A percentile compares a stretch with the other conserved stretches of the same genome.
phyloP scores from a whole-genome alignment of 305 asterid genomes.

The Rubia tinctorum region DNA sequence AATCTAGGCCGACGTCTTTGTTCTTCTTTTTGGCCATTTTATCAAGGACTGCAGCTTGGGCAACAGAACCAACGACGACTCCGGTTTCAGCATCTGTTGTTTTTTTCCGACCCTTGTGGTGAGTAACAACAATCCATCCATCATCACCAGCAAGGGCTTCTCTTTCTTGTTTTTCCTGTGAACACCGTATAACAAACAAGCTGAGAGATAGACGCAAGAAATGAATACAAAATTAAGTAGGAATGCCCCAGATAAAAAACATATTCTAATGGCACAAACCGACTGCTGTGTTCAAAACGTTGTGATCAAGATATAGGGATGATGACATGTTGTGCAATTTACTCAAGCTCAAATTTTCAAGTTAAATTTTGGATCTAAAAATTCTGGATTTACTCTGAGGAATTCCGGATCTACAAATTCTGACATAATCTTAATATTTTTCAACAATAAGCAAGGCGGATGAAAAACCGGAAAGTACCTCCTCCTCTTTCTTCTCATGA shows the following conservation, averaged over 20 bases:
- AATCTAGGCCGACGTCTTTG: slow-evolving; percentile 60
- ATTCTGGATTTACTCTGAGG: not conserved
- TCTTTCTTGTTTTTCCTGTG: slow-evolving; percentile 71
- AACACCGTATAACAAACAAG: slow-evolving; percentile 10
- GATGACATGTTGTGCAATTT: not conserved
- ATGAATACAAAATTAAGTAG: not conserved
- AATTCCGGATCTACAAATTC: not conserved
- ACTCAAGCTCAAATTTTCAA: not conserved
- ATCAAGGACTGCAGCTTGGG: slow-evolving; percentile 77
- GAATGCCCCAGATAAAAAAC: not conserved
- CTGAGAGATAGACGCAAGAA: slow-evolving; percentile 3
- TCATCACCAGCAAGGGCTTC: slow-evolving; percentile 84
- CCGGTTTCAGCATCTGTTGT: slow-evolving; percentile 84
- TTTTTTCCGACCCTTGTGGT: slow-evolving; percentile 93
- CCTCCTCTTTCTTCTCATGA: slow-evolving; percentile 69
- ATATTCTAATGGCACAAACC: not conserved
- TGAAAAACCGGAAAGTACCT: slow-evolving; percentile 40
- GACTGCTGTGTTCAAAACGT: not conserved
- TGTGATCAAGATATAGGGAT: not conserved
- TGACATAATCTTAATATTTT: not conserved
- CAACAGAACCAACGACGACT: slow-evolving; percentile 78
- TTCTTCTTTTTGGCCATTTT: slow-evolving; percentile 67
- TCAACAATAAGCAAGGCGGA: not conserved
- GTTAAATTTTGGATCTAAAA: not conserved
- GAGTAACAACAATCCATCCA: slow-evolving; percentile 96